Evolutionary conservation across 2,329 filamentous ascomycete species (phyloP).

Genomic region (Thyridium curvatum): DNA sequence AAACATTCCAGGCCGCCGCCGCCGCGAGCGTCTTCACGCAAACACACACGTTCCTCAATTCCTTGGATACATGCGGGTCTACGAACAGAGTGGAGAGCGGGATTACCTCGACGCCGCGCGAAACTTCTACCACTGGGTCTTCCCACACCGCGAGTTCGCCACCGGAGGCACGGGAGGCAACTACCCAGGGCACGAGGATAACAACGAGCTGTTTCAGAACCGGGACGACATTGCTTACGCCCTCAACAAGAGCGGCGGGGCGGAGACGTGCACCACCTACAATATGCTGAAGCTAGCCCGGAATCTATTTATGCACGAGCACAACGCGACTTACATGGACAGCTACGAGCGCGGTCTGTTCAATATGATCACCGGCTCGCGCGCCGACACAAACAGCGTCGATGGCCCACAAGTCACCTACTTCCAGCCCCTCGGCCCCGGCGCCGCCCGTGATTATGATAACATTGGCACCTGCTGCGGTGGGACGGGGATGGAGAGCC

Average conservation of each 20-base stretch:
- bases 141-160: constrained; percentile 21
- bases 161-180: constrained; percentile 20
- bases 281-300: constrained; percentile 23
- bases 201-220: constrained; percentile 24
- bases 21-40: constrained; percentile 19
- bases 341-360: constrained; percentile 24
- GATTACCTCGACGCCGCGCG: constrained; percentile 21
- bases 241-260: constrained; percentile 14
- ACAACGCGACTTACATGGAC: constrained; percentile 24
- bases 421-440: constrained; percentile 21
- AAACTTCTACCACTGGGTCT: constrained; percentile 25
- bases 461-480: constrained; percentile 25
- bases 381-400: constrained; percentile 14
- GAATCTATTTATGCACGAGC: constrained; percentile 23
- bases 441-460: constrained; percentile 17
- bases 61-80: constrained; percentile 21
- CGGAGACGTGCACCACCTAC: constrained; percentile 24
- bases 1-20: constrained; percentile 19
- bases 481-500: constrained; percentile 23
- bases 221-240: constrained; percentile 23
- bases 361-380: constrained; percentile 24
- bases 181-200: constrained; percentile 21
- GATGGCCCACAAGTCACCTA: constrained; percentile 21
- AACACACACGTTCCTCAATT: constrained; percentile 24
- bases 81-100: constrained; percentile 18